Percentiles rank a stretch among this genome's conserved stretches.
Conservation (phyloP, 1,284 basidiomycete species). For the Sphagnurus paluster region DNA sequence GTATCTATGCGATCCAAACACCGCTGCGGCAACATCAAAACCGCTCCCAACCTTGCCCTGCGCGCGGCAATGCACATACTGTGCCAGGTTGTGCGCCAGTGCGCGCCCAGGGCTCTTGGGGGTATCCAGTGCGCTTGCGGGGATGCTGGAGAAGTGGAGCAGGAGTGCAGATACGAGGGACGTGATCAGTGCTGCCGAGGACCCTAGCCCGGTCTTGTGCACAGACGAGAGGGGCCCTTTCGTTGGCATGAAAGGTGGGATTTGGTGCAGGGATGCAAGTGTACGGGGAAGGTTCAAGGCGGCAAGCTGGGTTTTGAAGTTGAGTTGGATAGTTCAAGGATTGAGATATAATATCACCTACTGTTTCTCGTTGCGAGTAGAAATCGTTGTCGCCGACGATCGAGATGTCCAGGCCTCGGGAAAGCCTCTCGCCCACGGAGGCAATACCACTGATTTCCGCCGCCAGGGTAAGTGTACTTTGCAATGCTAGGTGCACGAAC, state of each 20-base stretch:
- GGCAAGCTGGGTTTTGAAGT: constrained; percentile 49
- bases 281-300: constrained; percentile 59
- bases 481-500: constrained; percentile 88
- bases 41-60: constrained; percentile 98
- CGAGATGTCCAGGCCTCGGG: constrained; percentile 66
- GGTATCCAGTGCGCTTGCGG: constrained; percentile 45
- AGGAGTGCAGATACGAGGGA: constrained; percentile 89
- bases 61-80: constrained; percentile 94
- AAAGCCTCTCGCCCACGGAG: constrained; percentile 46
- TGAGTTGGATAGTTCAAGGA: constrained; percentile 20
- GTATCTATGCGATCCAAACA: constrained; percentile 95
- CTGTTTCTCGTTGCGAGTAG: constrained; percentile 91
- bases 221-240: constrained; percentile 73
- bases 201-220: constrained; percentile 98
- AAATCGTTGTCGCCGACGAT: constrained; percentile 97
- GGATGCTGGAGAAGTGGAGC: constrained; percentile 72
- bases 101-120: constrained; percentile 47
- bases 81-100: constrained; percentile 90
- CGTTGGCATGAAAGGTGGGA: constrained; percentile 77
- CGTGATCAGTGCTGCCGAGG: constrained; percentile 95
- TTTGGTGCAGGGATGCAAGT: constrained; percentile 57
- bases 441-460: constrained; percentile 52
- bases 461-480: constrained; percentile 73
- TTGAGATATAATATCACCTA: constrained; percentile 26
- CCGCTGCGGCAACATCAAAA: constrained; percentile 94